phyloP scores from a whole-genome alignment of 2,329 filamentous ascomycete genomes.

The Teratosphaeria epicoccoides region DNA sequence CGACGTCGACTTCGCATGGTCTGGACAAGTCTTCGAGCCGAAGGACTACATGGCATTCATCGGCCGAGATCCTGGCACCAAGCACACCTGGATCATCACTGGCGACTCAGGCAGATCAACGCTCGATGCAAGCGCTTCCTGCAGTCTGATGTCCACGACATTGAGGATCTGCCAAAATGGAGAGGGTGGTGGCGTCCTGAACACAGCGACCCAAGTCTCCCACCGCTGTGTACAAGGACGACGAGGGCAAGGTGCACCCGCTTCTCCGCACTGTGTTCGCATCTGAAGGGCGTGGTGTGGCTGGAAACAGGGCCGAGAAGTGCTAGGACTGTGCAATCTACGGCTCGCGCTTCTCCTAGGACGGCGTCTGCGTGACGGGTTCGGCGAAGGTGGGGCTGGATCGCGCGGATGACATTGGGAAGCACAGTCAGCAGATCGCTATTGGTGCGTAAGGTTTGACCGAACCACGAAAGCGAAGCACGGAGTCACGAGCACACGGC shows the following conservation, averaged over 20 bases:
- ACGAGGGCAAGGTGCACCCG: slow-evolving; percentile 39
- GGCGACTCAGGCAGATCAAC: slow-evolving; percentile 50
- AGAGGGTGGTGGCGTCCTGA: slow-evolving; percentile 45
- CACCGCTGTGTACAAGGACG: slow-evolving; percentile 47
- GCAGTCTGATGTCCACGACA: slow-evolving; percentile 45
- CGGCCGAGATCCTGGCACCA: slow-evolving; percentile 43
- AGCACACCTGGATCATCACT: slow-evolving; percentile 44
- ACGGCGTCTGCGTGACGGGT: slow-evolving; percentile 33
- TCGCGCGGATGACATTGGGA: slow-evolving; percentile 22
- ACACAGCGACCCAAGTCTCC: slow-evolving; percentile 38
- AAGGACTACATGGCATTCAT: slow-evolving; percentile 47
- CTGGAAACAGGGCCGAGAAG: slow-evolving; percentile 45
- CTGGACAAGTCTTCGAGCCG: slow-evolving; percentile 47
- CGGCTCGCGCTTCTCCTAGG: slow-evolving; percentile 32
- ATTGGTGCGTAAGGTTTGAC: not conserved
- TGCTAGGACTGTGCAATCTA: slow-evolving; percentile 29
- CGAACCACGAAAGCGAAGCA: not conserved
- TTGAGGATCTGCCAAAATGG: slow-evolving; percentile 44
- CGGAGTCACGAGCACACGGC: not conserved
- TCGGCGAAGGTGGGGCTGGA: slow-evolving; percentile 30
- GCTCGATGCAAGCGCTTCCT: slow-evolving; percentile 45
- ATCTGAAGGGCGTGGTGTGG: slow-evolving; percentile 46
- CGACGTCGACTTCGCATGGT: slow-evolving; percentile 46
- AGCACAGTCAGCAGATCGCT: slow-evolving; percentile 4
- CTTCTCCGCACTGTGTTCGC: slow-evolving; percentile 47